Percentiles rank a stretch among this genome's conserved stretches.
These are phyloP conservation scores for Buxus sempervirens DNA, from an alignment of 164 flowering plant species.

Conservation along the genomic window DNA sequence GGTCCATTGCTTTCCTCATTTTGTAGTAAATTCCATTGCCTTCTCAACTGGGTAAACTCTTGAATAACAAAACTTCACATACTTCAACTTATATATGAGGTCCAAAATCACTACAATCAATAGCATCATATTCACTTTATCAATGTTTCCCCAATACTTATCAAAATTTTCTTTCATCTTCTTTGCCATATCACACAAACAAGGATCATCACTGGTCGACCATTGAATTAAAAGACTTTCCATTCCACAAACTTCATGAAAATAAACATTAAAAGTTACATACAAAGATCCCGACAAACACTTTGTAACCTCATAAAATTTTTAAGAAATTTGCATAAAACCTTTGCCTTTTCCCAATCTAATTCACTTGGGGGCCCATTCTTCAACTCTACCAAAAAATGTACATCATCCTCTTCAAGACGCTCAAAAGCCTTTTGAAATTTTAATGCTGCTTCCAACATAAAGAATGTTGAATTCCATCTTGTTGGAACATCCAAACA, in stretches of 20 bases:
- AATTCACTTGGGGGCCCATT: not conserved
- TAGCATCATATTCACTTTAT: conserved; percentile 10
- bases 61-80: not conserved
- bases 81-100: not conserved
- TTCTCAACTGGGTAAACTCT: not conserved
- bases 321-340: not conserved
- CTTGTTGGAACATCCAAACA: conserved; percentile 17
- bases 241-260: not conserved
- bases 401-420: not conserved
- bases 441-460: conserved; percentile 1
- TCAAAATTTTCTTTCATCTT: not conserved
- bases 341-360: not conserved
- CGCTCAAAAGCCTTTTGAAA: conserved; percentile 6
- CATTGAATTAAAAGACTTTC: not conserved
- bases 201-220: not conserved
- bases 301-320: conserved; percentile 4
- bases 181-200: not conserved
- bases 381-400: not conserved
- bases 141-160: conserved; percentile 14
- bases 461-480: conserved; percentile 13
- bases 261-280: not conserved
- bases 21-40: not conserved
- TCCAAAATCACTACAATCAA: conserved; percentile 2
- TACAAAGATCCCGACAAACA: not conserved
- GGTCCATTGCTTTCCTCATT: not conserved